phyloP scores from a whole-genome alignment of 768 basidiomycete species.

The Termitomyces sp. region DNA sequence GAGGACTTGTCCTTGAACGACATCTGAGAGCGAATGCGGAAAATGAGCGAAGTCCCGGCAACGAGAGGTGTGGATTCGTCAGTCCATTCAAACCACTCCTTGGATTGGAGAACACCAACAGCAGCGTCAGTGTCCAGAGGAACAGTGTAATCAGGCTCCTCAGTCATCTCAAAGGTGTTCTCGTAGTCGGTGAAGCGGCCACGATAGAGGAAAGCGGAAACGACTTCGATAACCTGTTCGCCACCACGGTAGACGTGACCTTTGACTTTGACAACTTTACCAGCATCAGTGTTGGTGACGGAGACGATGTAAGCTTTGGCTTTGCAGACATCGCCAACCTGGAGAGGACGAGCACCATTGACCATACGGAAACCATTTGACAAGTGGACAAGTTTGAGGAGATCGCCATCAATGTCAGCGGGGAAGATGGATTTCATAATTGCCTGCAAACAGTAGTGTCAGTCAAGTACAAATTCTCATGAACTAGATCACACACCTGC shows the following conservation, averaged over 20 bases:
- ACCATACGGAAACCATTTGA: slow-evolving; percentile 95
- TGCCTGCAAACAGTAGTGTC: slow-evolving; percentile 51
- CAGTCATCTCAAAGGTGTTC: slow-evolving; percentile 92
- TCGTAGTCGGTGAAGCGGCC: slow-evolving; percentile 91
- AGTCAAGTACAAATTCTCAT: slow-evolving; percentile 8
- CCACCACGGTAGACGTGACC: slow-evolving; percentile 77
- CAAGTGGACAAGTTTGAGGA: slow-evolving; percentile 94
- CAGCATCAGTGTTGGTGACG: slow-evolving; percentile 85
- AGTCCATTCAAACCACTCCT: slow-evolving; percentile 98
- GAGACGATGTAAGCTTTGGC: slow-evolving; percentile 88
- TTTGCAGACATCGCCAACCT: slow-evolving; percentile 86
- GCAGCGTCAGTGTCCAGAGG: slow-evolving; percentile 71
- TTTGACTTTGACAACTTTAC: slow-evolving; percentile 91
- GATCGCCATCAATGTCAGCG: slow-evolving; percentile 83
- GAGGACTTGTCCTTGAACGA: slow-evolving; percentile 90
- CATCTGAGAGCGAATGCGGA: slow-evolving; percentile 85
- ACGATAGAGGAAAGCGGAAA: slow-evolving; percentile 95
- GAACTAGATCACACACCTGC: slow-evolving; percentile 63
- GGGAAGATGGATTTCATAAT: slow-evolving; percentile 99
- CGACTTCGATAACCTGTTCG: slow-evolving; percentile 86
- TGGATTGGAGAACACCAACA: slow-evolving; percentile 89
- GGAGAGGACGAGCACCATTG: slow-evolving; percentile 71
- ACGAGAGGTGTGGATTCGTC: slow-evolving; percentile 75
- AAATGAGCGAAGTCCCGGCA: slow-evolving; percentile 81
- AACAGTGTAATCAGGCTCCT: slow-evolving; percentile 88